phyloP scores from a whole-genome alignment of 495 filamentous ascomycete species.

The Neurospora tetraspora region DNA sequence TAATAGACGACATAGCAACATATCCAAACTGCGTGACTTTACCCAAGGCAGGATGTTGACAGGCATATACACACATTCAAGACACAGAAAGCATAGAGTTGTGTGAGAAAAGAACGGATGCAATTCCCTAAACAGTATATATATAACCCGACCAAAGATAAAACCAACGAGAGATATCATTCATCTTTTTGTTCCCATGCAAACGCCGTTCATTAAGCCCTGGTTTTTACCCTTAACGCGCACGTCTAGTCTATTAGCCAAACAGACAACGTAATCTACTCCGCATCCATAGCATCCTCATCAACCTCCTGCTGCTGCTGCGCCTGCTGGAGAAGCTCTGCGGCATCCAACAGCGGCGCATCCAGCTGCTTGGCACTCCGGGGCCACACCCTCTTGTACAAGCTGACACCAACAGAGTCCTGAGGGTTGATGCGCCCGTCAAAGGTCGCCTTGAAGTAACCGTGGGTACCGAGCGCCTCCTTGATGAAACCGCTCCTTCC shows the following conservation, averaged over 20 bases:
- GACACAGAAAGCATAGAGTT: not conserved
- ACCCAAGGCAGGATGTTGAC: not conserved
- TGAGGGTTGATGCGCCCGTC: conserved; percentile 91
- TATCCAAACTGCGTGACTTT: too few relatives aligned
- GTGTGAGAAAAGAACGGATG: not conserved
- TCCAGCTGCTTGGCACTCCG: conserved; percentile 49
- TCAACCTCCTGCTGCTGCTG: conserved; percentile 4
- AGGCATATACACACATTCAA: not conserved
- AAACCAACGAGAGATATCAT: not conserved
- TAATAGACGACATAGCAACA: too few relatives aligned
- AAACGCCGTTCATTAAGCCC: not conserved
- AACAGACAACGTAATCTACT: conserved; percentile 1
- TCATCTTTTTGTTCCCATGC: not conserved
- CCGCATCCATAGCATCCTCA: conserved; percentile 33
- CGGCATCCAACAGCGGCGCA: conserved; percentile 24
- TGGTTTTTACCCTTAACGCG: not conserved
- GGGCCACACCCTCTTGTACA: conserved; percentile 92
- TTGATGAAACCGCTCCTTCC: conserved; percentile 84
- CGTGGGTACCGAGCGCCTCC: conserved; percentile 90
- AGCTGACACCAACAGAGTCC: conserved; percentile 81
- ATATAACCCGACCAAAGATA: not conserved
- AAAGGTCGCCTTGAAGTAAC: conserved; percentile 98
- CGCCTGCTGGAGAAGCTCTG: too few relatives aligned
- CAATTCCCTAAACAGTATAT: not conserved
- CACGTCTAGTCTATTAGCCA: not conserved